These are phyloP conservation scores for Globisporangium viniferum DNA, from an alignment of 352 stramenopile genomes.

Conservation along the genomic window DNA sequence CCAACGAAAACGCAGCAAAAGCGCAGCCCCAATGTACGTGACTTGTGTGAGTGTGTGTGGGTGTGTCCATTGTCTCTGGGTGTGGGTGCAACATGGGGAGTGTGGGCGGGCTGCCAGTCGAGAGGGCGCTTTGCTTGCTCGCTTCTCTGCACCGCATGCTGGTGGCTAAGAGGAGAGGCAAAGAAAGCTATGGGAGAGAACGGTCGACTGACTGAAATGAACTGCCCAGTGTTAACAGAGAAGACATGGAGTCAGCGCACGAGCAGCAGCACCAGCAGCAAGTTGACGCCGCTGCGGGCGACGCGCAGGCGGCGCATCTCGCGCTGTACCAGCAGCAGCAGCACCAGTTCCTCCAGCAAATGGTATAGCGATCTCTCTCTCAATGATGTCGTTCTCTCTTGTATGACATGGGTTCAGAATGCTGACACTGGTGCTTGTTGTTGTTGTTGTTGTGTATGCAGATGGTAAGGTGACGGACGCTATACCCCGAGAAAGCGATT, in stretches of 20 bases:
- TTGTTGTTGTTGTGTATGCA: not conserved
- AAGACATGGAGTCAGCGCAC: conserved; percentile 1
- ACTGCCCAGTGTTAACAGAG: not conserved
- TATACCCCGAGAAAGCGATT: too few species aligned
- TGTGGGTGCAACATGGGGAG: not conserved
- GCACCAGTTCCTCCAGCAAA: conserved; percentile 77
- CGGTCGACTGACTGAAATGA: not conserved
- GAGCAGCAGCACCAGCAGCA: conserved; percentile 17
- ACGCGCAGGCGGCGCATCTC: conserved; percentile 43
- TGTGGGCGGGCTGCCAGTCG: not conserved
- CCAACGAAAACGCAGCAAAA: conserved; percentile 31
- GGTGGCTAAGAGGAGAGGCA: not conserved
- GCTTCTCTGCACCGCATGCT: not conserved
- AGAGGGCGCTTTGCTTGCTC: not conserved
- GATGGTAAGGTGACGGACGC: not conserved
- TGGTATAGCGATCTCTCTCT: conserved; percentile 32
- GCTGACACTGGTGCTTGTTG: not conserved
- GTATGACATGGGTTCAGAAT: not conserved
- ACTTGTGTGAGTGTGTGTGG: not conserved
- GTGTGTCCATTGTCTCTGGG: not conserved
- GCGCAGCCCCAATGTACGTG: conserved; percentile 5
- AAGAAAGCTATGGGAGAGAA: not conserved
- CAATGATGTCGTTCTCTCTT: not conserved
- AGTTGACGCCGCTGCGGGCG: conserved; percentile 22
- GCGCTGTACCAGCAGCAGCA: conserved; percentile 78